Evolutionary conservation across 2,329 filamentous ascomycete genomes (phyloP), one percentile per base, ranked within the genome.

Genomic region (Mycogone perniciosa): DNA sequence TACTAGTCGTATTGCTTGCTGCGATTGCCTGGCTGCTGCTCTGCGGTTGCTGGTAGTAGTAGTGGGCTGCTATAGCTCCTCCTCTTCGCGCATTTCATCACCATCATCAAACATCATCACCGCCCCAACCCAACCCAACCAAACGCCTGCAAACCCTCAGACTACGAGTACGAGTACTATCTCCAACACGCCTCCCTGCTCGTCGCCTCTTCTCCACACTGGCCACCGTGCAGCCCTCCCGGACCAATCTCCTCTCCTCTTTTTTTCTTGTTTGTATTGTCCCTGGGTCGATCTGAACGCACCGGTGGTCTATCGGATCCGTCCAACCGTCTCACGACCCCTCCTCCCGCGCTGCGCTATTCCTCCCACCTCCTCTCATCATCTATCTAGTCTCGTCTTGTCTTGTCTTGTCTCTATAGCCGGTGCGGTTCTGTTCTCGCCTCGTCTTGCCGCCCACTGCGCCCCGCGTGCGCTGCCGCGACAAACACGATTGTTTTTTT

Each of bases 291-390:
- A 52, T 47, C 45, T 34, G 44, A 52, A 31, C 29, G 41, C 45
- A 37, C 31, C 31, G 35, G 35, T 44, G 45, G 46, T 44, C 45
- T n/a, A 35, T 13, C 29, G 31, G 42, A n/a, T 20, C 20, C 35
- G 9, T 11, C 13, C 39, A 31, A 29, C 48, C 34, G 47, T 53
- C 41, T 31, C 51, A 53, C 51, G 47, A 53, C 51, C 51, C 51
- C 51, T 53, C 51, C 51, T 53, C 51, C n/a, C 26, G 9, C 46
- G 20, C 35, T 37, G 26, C 38, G 9, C 35, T 26, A 26, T 30
- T 42, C 30, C 43, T 49, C 37, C 31, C 27, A 43, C 48, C 38
- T 38, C 44, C 39, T 44, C 27, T 50, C 45, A 37, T 42, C 46
- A 41, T 42, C 41, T 53, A 48, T 33, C 51, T 52, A 47, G 44